Base-by-base conservation (phyloP, 2,329 filamentous ascomycete genomes). In the Pyrenophora teres region DNA sequence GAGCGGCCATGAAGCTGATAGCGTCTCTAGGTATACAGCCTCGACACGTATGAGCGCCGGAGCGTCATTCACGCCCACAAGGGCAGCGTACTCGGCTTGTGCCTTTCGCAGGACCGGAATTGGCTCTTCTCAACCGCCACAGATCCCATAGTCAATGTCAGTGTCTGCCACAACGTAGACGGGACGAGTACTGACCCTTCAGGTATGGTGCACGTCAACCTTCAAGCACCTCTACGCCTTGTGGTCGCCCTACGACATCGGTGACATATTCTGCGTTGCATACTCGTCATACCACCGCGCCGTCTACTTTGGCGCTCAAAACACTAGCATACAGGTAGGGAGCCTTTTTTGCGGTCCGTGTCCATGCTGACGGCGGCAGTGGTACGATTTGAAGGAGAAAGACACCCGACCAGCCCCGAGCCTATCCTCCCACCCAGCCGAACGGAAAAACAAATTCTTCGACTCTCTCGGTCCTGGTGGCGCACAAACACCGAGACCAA, bases 181-280 rank as follows among this genome's bases (percentile, higher is more conserved):
- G 6, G n/a, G 13, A 13, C 16, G 13, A 30, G 31, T 43, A 44
- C 50, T 66, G 40, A 68, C 36, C 16, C 35, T 30, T 3, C 53
- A 83, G 81, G 80, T 96, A 36, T 99, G 94, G 94, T 88, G 86
- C 64, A 89, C 92, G 2, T 81, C 79, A 37, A 87, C 85, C 5
- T 86, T 96, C 71, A 83, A 82, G 49, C 86, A 89, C 23, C 80
- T 94, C 0, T 94, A 92, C 77, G 91, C 94, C 57, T 89, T 97
- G 56, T 96, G 96, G 78, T 95, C 92, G 57, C 88, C 87, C 41
- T 93, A 96, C 74, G 94, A 97, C 64, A 89, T 96, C 35, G 94
- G 94, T 53, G 94, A 99, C 76, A 86, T 99, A 52, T 97, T 97
- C 72, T 96, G 91, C 63, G 87, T 96, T n/a, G 88, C 88, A 1